Evolutionary conservation across 495 filamentous ascomycete genomes (phyloP).

Genomic region (Rostrohypoxylon terebratum): DNA sequence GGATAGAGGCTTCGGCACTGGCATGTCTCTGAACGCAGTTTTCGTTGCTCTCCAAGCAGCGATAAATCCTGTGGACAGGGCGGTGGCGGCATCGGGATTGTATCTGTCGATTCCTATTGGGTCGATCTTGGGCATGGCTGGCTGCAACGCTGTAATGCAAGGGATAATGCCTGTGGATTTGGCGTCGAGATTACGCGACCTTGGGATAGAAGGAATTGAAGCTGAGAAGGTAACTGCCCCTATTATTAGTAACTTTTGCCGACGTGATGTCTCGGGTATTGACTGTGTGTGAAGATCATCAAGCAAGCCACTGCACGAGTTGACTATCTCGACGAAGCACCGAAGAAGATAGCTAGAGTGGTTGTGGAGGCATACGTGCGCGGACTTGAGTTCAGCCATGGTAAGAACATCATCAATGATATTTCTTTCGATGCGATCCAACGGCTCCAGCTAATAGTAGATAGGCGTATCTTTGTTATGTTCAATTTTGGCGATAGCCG

Average conservation of each 20-base stretch:
- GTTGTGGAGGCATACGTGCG: conserved; percentile 53
- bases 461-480: conserved; percentile 34
- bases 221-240: conserved; percentile 42
- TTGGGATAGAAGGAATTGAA: conserved; percentile 43
- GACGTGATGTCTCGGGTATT: background rate
- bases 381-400: conserved; percentile 54
- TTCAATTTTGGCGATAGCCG: conserved; percentile 23
- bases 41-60: conserved; percentile 69
- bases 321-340: conserved; percentile 62
- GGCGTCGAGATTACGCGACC: conserved; percentile 31
- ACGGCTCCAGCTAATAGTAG: background rate
- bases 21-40: conserved; percentile 62
- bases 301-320: conserved; percentile 57
- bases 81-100: conserved; percentile 66
- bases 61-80: conserved; percentile 63
- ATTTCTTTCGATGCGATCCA: background rate
- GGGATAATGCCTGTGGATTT: conserved; percentile 45
- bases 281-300: conserved; percentile 48
- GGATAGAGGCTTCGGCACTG: conserved; percentile 65
- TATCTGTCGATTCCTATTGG: conserved; percentile 64
- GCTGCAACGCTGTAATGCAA: conserved; percentile 60
- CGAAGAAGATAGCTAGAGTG: conserved; percentile 48
- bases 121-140: conserved; percentile 64
- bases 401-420: conserved; percentile 3
- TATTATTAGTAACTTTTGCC: background rate